phyloP scores from a whole-genome alignment of 2,329 filamentous ascomycete genomes.

The Pseudogymnoascus sp. region DNA sequence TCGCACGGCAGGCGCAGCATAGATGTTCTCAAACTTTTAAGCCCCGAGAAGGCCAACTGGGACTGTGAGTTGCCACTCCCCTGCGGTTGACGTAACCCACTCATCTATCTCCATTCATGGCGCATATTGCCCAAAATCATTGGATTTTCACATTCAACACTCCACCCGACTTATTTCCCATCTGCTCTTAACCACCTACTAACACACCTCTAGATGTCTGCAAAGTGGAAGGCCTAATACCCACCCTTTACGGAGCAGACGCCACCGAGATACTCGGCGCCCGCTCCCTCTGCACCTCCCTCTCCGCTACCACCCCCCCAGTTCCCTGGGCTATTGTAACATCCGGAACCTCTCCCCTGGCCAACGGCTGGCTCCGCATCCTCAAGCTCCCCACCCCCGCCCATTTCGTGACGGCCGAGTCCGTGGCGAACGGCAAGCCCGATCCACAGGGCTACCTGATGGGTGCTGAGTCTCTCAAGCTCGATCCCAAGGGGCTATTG shows the following conservation, averaged over 20 bases:
- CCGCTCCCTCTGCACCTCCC: conserved; percentile 57
- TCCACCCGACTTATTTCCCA: background rate
- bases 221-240: conserved; percentile 70
- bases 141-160: background rate
- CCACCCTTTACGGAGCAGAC: conserved; percentile 66
- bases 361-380: conserved; percentile 65
- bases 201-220: conserved; percentile 57
- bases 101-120: background rate
- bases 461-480: conserved; percentile 51
- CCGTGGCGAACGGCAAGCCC: conserved; percentile 68
- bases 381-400: conserved; percentile 58
- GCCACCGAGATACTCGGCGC: conserved; percentile 83
- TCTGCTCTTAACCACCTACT: background rate
- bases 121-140: background rate
- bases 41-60: conserved; percentile 82
- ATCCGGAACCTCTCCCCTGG: conserved; percentile 61
- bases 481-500: conserved; percentile 35
- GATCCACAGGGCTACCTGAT: conserved; percentile 68
- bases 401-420: conserved; percentile 67
- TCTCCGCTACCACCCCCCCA: conserved; percentile 51
- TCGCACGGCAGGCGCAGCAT: conserved; percentile 89
- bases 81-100: background rate
- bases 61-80: conserved; percentile 60
- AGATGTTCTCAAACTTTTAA: conserved; percentile 72
- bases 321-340: conserved; percentile 75